Base-by-base conservation (phyloP, 129 eudicot genomes). In the Centrapalus pauciflorus region DNA sequence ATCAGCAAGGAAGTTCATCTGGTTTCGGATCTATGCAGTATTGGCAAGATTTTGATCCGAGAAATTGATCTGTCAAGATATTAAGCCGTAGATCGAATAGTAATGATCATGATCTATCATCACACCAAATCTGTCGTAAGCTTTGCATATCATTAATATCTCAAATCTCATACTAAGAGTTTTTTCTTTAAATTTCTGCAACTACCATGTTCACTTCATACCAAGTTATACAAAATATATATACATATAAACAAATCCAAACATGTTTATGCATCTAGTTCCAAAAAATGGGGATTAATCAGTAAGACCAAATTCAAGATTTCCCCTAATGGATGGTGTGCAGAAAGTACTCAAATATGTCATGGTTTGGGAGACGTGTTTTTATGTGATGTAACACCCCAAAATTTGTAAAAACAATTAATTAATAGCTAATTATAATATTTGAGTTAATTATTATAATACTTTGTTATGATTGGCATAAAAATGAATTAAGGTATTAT, bases 301-400 rank as follows among this genome's bases (percentile, higher is more conserved):
- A 12, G 23, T 20, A 49, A 49, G 55, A 48, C 55, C 16, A 48
- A 21, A 48, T 19, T 48, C 55, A 48, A 48, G 55, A 17, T 48
- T 48, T 48, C 26, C 26, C 26, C n/a, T 4, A 3, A 71, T 64
- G 81, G 82, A 1, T 89, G 90, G 13, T 75, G 68, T 10, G 79
- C 59, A 24, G 81, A 65, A 1, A 87, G 80, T 55, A 87, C 80
- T 77, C 83, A 87, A 64, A n/a, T n/a, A n/a, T n/a, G n/a, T n/a
- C n/a, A n/a, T n/a, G n/a, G n/a, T n/a, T n/a, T n/a, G n/a, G n/a
- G n/a, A n/a, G n/a, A n/a, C n/a, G n/a, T n/a, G n/a, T n/a, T n/a
- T n/a, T n/a, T n/a, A n/a, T n/a, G n/a, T n/a, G n/a, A n/a, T n/a
- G n/a, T n/a, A n/a, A n/a, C n/a, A n/a, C n/a, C n/a, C n/a, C n/a